Evolutionary conservation across 2,329 filamentous ascomycete genomes (phyloP).

Genomic region (Trichoderma pleuroti): DNA sequence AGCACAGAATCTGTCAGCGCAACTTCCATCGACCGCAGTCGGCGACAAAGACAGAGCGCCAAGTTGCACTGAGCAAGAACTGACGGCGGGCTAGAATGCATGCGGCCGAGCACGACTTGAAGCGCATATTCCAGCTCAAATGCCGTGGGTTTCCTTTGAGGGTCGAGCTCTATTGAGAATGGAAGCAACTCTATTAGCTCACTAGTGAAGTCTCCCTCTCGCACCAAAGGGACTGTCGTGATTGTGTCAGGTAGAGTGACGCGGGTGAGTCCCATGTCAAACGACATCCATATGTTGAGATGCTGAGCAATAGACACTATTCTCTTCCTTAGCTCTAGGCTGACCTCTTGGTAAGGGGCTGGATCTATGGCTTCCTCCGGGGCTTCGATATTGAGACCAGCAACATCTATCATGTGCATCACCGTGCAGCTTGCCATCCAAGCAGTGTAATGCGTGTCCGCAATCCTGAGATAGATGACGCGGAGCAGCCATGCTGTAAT

Average conservation of each 20-base stretch:
- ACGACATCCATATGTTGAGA: slow-evolving; percentile 12
- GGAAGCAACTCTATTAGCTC: slow-evolving; percentile 7
- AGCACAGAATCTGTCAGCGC: not conserved
- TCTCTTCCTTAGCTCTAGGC: not conserved
- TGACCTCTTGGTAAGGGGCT: not conserved
- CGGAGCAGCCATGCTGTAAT: not conserved
- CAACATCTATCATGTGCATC: slow-evolving; percentile 9
- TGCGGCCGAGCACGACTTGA: not conserved
- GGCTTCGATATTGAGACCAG: not conserved
- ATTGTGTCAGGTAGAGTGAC: not conserved
- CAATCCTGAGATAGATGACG: not conserved
- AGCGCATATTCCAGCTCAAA: not conserved
- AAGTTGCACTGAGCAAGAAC: slow-evolving; percentile 7
- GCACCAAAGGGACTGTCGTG: not conserved
- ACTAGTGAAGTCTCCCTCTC: not conserved
- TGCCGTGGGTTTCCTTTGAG: not conserved
- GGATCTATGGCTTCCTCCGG: not conserved
- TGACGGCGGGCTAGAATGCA: not conserved
- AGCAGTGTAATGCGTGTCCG: not conserved
- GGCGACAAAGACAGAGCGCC: slow-evolving; percentile 2
- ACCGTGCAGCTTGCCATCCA: slow-evolving; percentile 11
- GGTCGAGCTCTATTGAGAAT: not conserved
- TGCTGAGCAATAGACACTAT: not conserved
- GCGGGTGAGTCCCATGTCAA: slow-evolving; percentile 3
- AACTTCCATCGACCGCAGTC: not conserved